Conservation (phyloP, 805 yeast species). For the Candida pseudoglaebosa region DNA sequence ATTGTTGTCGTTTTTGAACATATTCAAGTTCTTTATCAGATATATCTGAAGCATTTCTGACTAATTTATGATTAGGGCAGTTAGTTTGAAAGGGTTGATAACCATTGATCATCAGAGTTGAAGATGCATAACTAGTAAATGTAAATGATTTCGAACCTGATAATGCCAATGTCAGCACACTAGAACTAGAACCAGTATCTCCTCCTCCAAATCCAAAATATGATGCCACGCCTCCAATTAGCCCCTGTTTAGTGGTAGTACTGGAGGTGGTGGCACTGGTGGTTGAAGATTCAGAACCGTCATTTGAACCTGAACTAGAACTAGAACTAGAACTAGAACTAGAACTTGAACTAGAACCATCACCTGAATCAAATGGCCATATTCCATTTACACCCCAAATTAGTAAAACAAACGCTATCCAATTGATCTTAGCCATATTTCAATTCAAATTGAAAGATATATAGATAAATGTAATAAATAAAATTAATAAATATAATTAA, state of each 20-base stretch:
- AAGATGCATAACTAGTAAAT: neutral
- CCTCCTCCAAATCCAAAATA: conserved; percentile 8
- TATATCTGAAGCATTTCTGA: conserved; percentile 25
- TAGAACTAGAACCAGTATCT: conserved; percentile 3
- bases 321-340: no score
- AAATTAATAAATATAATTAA: neutral
- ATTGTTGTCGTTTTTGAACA: conserved; percentile 19
- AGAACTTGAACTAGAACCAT: no score
- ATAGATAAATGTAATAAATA: neutral
- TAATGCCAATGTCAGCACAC: neutral
- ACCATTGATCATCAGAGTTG: conserved; percentile 13
- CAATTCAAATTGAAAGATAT: no score
- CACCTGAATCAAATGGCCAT: conserved; percentile 10
- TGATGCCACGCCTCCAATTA: conserved; percentile 8
- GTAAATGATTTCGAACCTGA: neutral
- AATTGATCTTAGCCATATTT: neutral
- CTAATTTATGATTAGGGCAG: conserved; percentile 26
- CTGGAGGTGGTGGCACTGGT: neutral
- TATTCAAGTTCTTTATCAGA: conserved; percentile 24
- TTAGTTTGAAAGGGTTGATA: conserved; percentile 27
- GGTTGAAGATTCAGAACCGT: conserved; percentile 1
- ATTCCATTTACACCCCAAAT: conserved; percentile 2
- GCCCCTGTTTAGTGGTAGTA: conserved; percentile 1
- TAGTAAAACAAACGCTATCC: neutral
- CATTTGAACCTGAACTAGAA: no score